phyloP scores from a whole-genome alignment of 2,329 filamentous ascomycete species.

The Neofusicoccum parvum region DNA sequence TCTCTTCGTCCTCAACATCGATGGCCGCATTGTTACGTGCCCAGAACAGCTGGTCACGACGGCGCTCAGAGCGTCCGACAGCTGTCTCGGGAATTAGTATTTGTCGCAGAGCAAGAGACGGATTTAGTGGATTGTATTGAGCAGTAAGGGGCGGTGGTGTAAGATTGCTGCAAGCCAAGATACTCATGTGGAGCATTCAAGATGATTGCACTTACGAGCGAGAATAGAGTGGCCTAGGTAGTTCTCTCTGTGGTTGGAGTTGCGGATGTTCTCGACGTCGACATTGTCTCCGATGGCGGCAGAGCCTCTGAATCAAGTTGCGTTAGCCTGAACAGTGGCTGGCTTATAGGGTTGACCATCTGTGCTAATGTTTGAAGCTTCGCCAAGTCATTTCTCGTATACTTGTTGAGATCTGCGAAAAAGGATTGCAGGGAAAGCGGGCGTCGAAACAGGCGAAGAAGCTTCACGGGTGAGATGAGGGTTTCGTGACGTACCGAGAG shows the following conservation, averaged over 20 bases:
- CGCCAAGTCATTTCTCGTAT: background rate
- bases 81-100: background rate
- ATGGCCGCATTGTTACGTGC: background rate
- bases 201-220: constrained; percentile 54
- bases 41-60: constrained; percentile 2
- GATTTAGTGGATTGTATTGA: background rate
- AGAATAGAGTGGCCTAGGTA: constrained; percentile 89
- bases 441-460: background rate
- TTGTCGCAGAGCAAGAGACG: background rate
- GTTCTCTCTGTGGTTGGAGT: constrained; percentile 84
- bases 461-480: background rate
- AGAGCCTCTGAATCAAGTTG: background rate
- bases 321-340: background rate
- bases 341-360: background rate
- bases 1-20: background rate
- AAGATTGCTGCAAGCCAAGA: too few species aligned
- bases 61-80: background rate
- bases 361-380: too few species aligned
- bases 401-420: background rate
- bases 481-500: constrained; percentile 58
- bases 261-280: constrained; percentile 93
- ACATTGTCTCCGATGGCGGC: constrained; percentile 63
- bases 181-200: too few species aligned
- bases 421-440: background rate
- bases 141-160: background rate